Conservation (phyloP, 2,329 filamentous ascomycete genomes). For the Chrysosphaeria jannelii region DNA sequence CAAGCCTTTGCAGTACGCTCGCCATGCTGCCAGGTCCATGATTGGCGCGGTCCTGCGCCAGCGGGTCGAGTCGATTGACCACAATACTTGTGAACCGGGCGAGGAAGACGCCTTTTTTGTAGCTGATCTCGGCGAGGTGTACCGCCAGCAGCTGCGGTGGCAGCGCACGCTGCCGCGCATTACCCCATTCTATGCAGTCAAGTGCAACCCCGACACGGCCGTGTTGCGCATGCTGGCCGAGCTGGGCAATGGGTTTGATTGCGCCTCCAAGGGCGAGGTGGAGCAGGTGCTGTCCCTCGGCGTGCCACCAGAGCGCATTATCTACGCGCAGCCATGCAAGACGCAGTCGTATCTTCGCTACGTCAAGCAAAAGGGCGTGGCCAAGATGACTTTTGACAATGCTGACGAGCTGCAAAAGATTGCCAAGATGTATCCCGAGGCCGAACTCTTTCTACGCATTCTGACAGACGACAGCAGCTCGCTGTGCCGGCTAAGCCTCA, state of each 20-base stretch:
- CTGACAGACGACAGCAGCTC: slow-evolving; percentile 87
- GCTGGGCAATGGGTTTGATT: slow-evolving; percentile 88
- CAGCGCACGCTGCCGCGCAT: slow-evolving; percentile 79
- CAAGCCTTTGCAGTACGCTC: too few species aligned
- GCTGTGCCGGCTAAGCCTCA: slow-evolving; percentile 82
- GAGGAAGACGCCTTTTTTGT: slow-evolving; percentile 98
- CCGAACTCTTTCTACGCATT: slow-evolving; percentile 82
- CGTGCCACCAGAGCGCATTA: slow-evolving; percentile 68
- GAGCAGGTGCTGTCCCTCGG: slow-evolving; percentile 67
- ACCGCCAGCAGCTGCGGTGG: slow-evolving; percentile 95
- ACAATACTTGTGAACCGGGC: slow-evolving; percentile 64
- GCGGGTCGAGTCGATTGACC: slow-evolving; percentile 58
- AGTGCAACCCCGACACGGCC: slow-evolving; percentile 87
- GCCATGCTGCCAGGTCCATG: slow-evolving; percentile 42
- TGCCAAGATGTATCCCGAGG: slow-evolving; percentile 64
- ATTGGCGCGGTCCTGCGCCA: slow-evolving; percentile 68
- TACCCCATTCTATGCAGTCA: slow-evolving; percentile 95
- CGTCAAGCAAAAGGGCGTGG: slow-evolving; percentile 57
- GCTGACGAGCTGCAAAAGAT: slow-evolving; percentile 95
- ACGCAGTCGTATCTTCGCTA: slow-evolving; percentile 93
- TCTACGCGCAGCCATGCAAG: slow-evolving; percentile 98
- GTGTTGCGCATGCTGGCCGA: slow-evolving; percentile 66
- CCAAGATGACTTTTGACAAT: slow-evolving; percentile 99
- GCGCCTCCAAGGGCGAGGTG: slow-evolving; percentile 91
- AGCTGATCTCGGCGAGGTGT: slow-evolving; percentile 90